A percentile compares a stretch with the other conserved stretches of the same genome.
These are phyloP conservation scores for Cryptosporidium meleagridis DNA, from an alignment of 169 alveolate species.

Conservation along the genomic window DNA sequence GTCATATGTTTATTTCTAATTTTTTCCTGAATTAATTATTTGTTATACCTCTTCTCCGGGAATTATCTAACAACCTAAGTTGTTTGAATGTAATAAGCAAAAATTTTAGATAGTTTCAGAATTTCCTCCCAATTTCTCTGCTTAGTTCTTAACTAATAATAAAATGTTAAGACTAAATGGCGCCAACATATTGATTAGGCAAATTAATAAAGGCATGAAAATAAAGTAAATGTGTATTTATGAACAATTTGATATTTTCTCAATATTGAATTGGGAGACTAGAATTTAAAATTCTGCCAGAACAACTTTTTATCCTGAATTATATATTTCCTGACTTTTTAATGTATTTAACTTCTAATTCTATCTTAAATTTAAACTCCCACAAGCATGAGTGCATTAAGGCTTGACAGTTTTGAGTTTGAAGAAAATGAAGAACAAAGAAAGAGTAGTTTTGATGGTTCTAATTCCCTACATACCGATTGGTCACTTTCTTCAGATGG, in stretches of 20 bases:
- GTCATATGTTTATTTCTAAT: background rate
- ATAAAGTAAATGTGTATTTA: background rate
- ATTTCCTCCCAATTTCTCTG: background rate
- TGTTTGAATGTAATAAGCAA: background rate
- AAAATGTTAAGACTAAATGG: background rate
- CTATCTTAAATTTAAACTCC: background rate
- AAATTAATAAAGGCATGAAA: background rate
- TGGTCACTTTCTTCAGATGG: constrained; percentile 73
- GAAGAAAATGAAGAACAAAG: constrained; percentile 34
- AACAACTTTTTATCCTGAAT: background rate
- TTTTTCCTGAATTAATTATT: background rate
- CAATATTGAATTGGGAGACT: background rate
- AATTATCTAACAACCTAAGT: background rate
- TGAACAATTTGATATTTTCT: background rate
- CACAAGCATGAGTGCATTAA: constrained; percentile 28
- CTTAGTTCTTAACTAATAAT: background rate
- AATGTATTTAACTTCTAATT: background rate
- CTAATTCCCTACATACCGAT: constrained; percentile 58
- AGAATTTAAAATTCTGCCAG: background rate
- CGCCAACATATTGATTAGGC: background rate
- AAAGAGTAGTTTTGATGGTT: constrained; percentile 13
- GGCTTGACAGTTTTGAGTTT: constrained; percentile 49
- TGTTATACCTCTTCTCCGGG: background rate
- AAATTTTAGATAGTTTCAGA: background rate
- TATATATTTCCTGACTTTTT: background rate